phyloP scores from a whole-genome alignment of 495 filamentous ascomycete species.

The Penicillium egyptiacum region DNA sequence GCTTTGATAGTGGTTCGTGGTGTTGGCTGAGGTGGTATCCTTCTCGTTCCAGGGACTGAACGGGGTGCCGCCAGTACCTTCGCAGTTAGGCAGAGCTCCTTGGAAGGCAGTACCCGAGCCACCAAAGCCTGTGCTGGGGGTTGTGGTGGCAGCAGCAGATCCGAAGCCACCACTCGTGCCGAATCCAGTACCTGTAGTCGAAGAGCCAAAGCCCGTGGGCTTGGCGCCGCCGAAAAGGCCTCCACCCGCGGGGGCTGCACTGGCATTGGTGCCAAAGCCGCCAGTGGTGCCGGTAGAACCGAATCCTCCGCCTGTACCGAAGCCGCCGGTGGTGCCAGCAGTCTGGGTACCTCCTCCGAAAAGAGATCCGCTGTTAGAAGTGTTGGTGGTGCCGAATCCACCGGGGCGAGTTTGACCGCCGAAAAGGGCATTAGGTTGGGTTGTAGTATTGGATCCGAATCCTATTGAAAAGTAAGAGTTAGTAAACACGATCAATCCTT shows the following conservation, averaged over 20 bases:
- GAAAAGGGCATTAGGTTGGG: constrained; percentile 40
- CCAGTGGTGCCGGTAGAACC: constrained; percentile 29
- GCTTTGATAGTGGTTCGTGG: constrained; percentile 78
- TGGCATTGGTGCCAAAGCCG: constrained; percentile 44
- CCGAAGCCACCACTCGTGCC: constrained; percentile 29
- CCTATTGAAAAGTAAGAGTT: constrained; percentile 28
- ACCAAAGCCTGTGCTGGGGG: constrained; percentile 37
- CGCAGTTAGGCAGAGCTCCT: constrained; percentile 43
- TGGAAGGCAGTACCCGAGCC: constrained; percentile 50
- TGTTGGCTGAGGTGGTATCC: constrained; percentile 54
- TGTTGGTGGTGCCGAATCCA: constrained; percentile 52
- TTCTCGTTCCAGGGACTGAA: constrained; percentile 83
- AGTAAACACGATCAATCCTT: constrained; percentile 14
- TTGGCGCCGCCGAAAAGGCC: constrained; percentile 52
- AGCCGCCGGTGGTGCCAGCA: constrained; percentile 49
- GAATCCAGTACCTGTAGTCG: constrained; percentile 27
- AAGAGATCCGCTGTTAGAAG: constrained; percentile 44
- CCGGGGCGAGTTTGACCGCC: constrained; percentile 37
- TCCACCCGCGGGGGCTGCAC: constrained; percentile 37
- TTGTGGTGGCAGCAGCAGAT: constrained; percentile 12
- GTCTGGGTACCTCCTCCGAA: constrained; percentile 46
- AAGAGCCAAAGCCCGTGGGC: constrained; percentile 38
- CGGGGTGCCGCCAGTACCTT: constrained; percentile 71
- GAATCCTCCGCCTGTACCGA: constrained; percentile 30
- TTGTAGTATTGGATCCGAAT: constrained; percentile 40